These are phyloP conservation scores for Poa pratensis DNA, from an alignment of 176 grass and related monocot species.

Conservation along the genomic window DNA sequence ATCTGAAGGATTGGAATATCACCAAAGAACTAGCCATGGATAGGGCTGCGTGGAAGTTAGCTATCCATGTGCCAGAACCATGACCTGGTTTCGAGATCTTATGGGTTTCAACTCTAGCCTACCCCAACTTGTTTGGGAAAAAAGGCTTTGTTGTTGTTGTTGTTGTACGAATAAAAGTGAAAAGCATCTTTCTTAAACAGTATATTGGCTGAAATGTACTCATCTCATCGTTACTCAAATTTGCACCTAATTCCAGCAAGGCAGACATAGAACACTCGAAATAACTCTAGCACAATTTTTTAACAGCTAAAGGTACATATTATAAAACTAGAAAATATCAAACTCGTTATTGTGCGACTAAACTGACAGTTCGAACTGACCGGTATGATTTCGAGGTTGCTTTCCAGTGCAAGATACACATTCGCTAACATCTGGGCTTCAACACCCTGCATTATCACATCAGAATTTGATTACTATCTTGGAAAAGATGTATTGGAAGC, in stretches of 20 bases:
- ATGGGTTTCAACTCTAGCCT: too few relatives aligned
- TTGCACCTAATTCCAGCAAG: constrained; percentile 23
- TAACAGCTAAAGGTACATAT: background rate
- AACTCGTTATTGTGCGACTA: background rate
- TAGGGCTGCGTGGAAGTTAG: too few relatives aligned
- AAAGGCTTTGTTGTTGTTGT: too few relatives aligned
- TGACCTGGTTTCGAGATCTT: too few relatives aligned
- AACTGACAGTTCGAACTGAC: constrained; percentile 52
- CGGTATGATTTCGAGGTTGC: constrained; percentile 93
- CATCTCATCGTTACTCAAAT: constrained; percentile 41
- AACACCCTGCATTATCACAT: constrained; percentile 83
- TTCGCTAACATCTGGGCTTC: constrained; percentile 98
- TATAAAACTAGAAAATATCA: background rate
- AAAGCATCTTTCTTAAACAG: constrained; percentile 29
- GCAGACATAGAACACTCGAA: constrained; percentile 16
- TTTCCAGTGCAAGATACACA: constrained; percentile 96
- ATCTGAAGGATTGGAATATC: too few relatives aligned
- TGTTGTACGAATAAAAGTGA: background rate
- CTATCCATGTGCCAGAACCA: too few relatives aligned
- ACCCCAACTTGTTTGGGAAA: too few relatives aligned
- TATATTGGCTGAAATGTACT: constrained; percentile 19
- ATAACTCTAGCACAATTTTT: constrained; percentile 33
- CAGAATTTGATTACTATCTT: constrained; percentile 21
- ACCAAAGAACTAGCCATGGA: too few relatives aligned
- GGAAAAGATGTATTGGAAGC: constrained; percentile 30